These are phyloP conservation scores for Cryptococcus jaspeensis DNA, from an alignment of 1,284 basidiomycete species.

Conservation along the genomic window DNA sequence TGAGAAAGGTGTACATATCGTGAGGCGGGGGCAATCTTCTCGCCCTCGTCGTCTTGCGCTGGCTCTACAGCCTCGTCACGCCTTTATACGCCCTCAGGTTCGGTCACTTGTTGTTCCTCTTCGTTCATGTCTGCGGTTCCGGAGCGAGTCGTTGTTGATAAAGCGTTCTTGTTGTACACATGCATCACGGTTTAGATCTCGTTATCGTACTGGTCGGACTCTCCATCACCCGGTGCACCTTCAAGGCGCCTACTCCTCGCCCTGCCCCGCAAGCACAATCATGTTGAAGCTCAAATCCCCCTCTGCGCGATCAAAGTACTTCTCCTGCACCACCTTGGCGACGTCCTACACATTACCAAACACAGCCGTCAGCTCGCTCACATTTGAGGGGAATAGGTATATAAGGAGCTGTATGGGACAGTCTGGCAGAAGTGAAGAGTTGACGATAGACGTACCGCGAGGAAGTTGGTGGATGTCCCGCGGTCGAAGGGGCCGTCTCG, in stretches of 20 bases:
- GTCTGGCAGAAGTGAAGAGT: background rate
- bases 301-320: constrained; percentile 58
- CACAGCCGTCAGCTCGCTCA: too few species aligned
- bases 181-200: background rate
- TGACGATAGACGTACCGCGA: constrained; percentile 55
- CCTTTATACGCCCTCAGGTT: too few species aligned
- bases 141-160: background rate
- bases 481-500: constrained; percentile 73
- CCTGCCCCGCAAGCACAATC: constrained; percentile 49
- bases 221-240: too few species aligned
- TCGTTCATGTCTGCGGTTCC: background rate
- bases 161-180: background rate
- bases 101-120: too few species aligned
- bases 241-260: constrained; percentile 24
- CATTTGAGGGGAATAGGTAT: background rate
- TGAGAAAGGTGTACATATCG: constrained; percentile 87
- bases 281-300: constrained; percentile 50
- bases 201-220: too few species aligned
- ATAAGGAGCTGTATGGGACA: background rate
- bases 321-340: constrained; percentile 64
- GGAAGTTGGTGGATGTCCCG: constrained; percentile 62
- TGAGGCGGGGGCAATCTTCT: constrained; percentile 22
- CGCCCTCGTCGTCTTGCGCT: too few species aligned
- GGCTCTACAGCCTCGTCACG: too few species aligned
- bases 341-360: too few species aligned